Base-by-base conservation (phyloP, 2,329 filamentous ascomycete genomes). In the Colletotrichum musae region DNA sequence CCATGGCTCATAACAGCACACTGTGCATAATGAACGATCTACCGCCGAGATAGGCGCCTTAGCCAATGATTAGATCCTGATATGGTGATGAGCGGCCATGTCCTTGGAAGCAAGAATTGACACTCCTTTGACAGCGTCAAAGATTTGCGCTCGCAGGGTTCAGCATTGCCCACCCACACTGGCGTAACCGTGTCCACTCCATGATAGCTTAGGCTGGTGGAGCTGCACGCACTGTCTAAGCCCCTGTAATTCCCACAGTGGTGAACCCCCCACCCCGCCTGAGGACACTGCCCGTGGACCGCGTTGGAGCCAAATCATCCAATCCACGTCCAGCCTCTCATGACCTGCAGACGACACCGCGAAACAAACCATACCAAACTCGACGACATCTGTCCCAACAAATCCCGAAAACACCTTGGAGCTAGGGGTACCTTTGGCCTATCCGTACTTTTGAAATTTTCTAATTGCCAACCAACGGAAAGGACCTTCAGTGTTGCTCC, bases 111-210 rank as follows among this genome's bases (percentile, higher is more conserved):
- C 21, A 50, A 50, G 18, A 50, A 13, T 47, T 47, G 45, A 18
- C 18, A 18, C 1, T 18, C 18, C 18, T 18, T 18, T 18, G 18
- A 18, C 18, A 36, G 28, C 15, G 50, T 1, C 18, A 21, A 45
- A 45, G 47, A 53, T 53, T 51, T 52, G 58, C 58, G 36, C 18
- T 51, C 24, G 18, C 54, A 45, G 36, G 54, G 43, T 48, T 64
- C 24, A 6, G 24, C 32, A 60, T 60, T 53, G 45, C 28, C 51
- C 62, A 28, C 50, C 21, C 39, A 24, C 5, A 15, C 24, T 60
- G 54, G 61, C 56, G 66, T 62, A 65, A 70, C 56, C 57, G 67
- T 70, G 67, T 70, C 67, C 67, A 67, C 51, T 52, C 32, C 48
- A 24, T 45, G 21, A 18, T 18, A 21, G n/a, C 21, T 50, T 7